A percentile compares a stretch with the other conserved stretches of the same genome.
Conservation (phyloP, 116 monocot species). For the Zostera marina region DNA sequence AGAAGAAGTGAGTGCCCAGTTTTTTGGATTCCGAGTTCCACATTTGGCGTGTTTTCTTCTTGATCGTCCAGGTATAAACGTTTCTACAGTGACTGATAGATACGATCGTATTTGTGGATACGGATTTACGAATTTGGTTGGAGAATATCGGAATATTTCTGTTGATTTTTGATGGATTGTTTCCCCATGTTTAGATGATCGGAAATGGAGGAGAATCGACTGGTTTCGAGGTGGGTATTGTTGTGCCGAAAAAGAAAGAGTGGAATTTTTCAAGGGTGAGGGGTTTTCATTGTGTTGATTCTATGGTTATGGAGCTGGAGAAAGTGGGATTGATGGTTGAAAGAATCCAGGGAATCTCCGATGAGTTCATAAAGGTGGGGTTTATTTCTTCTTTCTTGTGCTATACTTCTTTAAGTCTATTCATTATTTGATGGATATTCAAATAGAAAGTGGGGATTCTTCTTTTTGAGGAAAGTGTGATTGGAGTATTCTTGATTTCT, state of each 20-base stretch:
- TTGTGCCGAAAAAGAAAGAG: constrained; percentile 32
- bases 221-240: constrained; percentile 35
- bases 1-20: no score
- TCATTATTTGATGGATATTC: not conserved
- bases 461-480: no score
- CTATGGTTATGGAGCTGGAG: constrained; percentile 46
- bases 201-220: constrained; percentile 12
- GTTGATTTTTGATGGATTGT: not conserved
- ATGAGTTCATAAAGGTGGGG: constrained; percentile 71
- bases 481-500: not conserved
- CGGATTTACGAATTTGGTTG: no score
- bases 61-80: no score
- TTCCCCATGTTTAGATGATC: constrained; percentile 16
- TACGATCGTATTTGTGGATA: no score
- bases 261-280: not conserved
- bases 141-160: not conserved
- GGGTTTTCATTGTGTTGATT: constrained; percentile 38
- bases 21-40: no score
- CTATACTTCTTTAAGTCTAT: not conserved
- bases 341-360: constrained; percentile 52
- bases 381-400: not conserved
- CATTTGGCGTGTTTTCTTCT: no score
- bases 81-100: no score
- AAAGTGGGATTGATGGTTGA: constrained; percentile 51
- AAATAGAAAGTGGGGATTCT: no score